phyloP scores from a whole-genome alignment of 176 grass and related monocot genomes.

The Oryza officinalis region DNA sequence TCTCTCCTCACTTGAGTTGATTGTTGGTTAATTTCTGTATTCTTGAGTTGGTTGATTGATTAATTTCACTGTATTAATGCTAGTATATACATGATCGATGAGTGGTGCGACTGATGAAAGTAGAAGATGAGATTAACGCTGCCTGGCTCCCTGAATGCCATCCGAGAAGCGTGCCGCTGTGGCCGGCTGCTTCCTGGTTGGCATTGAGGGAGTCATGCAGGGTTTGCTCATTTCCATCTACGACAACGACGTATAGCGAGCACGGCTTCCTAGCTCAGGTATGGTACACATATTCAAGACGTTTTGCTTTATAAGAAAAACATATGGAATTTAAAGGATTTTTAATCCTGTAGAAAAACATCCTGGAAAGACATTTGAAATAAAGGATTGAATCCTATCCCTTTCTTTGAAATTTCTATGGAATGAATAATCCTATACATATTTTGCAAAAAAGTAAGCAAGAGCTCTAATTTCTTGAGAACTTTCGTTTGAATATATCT shows the following conservation, averaged over 20 bases:
- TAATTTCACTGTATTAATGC: too few relatives aligned
- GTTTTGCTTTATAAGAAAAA: too few relatives aligned
- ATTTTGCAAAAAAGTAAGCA: too few relatives aligned
- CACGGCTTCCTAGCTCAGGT: not conserved
- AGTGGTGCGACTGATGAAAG: not conserved
- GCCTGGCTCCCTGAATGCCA: constrained; percentile 98
- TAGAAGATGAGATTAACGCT: not conserved
- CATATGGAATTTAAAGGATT: too few relatives aligned
- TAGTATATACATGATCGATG: not conserved
- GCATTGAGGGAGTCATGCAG: constrained; percentile 83
- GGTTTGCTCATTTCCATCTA: not conserved
- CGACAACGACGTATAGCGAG: not conserved
- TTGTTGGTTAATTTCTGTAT: not conserved
- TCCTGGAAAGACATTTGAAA: too few relatives aligned
- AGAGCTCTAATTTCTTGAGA: too few relatives aligned
- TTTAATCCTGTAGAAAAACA: too few relatives aligned
- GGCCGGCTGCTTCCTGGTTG: constrained; percentile 56
- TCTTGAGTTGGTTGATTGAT: too few relatives aligned
- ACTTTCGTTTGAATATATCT: too few relatives aligned
- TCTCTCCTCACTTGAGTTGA: not conserved
- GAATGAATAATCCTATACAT: too few relatives aligned
- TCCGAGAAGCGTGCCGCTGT: constrained; percentile 54
- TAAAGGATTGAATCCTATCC: too few relatives aligned
- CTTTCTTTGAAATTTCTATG: too few relatives aligned
- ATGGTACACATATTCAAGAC: not conserved